A percentile compares a stretch with the other conserved stretches of the same genome.
phyloP scores from a whole-genome alignment of 306 rosid genomes.

The Sesbania bispinosa region DNA sequence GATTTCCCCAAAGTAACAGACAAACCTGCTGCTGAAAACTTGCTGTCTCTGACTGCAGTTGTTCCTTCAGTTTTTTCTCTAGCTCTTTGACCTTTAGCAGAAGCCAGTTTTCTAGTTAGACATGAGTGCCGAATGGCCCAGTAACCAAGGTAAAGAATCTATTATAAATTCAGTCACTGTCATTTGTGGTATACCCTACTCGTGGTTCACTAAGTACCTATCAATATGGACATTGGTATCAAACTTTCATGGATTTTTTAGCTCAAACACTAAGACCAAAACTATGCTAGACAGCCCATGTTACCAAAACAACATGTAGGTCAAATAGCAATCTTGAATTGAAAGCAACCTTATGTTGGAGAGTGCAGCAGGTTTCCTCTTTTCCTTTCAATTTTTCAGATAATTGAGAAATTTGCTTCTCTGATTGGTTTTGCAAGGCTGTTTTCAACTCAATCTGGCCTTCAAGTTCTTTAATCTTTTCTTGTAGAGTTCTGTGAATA shows the following conservation, averaged over 20 bases:
- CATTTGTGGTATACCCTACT: no score
- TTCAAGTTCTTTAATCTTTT: slow-evolving; percentile 80
- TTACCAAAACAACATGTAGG: no score
- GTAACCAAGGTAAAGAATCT: no score
- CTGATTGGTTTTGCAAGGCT: slow-evolving; percentile 60
- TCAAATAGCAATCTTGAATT: slow-evolving; percentile 10
- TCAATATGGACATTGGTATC: no score
- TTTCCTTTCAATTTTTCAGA: slow-evolving; percentile 62
- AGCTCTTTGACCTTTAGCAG: slow-evolving; percentile 66
- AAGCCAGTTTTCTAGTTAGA: slow-evolving; percentile 28
- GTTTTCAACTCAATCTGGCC: slow-evolving; percentile 64
- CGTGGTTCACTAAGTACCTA: no score
- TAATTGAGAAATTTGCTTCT: slow-evolving; percentile 66
- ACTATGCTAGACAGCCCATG: no score
- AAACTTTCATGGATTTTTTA: no score
- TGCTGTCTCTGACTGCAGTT: slow-evolving; percentile 53
- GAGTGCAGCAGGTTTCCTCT: slow-evolving; percentile 62
- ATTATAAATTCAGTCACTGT: no score
- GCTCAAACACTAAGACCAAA: no score
- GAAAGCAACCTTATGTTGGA: slow-evolving; percentile 70
- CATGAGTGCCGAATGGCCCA: background rate
- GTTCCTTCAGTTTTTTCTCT: slow-evolving; percentile 63
- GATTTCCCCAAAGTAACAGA: background rate
- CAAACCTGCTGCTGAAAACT: slow-evolving; percentile 62
- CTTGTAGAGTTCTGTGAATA: slow-evolving; percentile 54